Evolutionary conservation across 805 yeast genomes (phyloP), one percentile per base, ranked within the genome.

Genomic region (Torulaspora delbrueckii): DNA sequence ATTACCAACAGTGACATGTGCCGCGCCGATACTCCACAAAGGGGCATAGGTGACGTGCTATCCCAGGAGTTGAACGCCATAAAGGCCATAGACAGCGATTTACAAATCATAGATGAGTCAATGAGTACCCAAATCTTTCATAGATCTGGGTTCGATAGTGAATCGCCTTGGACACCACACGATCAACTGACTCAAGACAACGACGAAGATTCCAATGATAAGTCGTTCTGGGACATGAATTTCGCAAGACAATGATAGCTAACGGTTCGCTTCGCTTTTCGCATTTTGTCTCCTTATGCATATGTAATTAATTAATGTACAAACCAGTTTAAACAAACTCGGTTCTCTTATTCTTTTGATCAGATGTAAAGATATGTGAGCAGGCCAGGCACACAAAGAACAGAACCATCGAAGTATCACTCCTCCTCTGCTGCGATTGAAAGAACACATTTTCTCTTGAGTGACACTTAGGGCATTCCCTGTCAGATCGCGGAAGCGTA

Each of bases 401-500:
- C 68, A 89, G 74, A 42, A 84, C 82, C 99, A 93, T 93, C 48
- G 91, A 82, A 1, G 99, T 93, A 64, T 93, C 99, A 41, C 87
- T 89, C 46, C 96, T 77, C 59, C 90, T 79, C 68, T 93, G 97
- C 66, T 93, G 99, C 22, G 93, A 82, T 69, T 93, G 99, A 76
- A 93, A 93, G 65, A 93, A 93, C 32, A 93, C 99, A 67, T 96
- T 87, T 56, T 90, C 96, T 53, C 81, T 80, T 49, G 85, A 84
- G 56, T 78, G 82, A 68, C 99, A 93, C 44, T 77, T 75, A 3
- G 97, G 96, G 67, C 99, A 93, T 58, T 86, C 90, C 62, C 86
- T 86, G 65, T 91, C 93, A 1, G 96, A 85, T 54, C 97, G 76
- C 45, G 99, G 99, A 62, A 93, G 81, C 2, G 99, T 93, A n/a